These are phyloP conservation scores for Platanthera zijinensis DNA, from an alignment of 106 monocot genomes.

Conservation along the genomic window DNA sequence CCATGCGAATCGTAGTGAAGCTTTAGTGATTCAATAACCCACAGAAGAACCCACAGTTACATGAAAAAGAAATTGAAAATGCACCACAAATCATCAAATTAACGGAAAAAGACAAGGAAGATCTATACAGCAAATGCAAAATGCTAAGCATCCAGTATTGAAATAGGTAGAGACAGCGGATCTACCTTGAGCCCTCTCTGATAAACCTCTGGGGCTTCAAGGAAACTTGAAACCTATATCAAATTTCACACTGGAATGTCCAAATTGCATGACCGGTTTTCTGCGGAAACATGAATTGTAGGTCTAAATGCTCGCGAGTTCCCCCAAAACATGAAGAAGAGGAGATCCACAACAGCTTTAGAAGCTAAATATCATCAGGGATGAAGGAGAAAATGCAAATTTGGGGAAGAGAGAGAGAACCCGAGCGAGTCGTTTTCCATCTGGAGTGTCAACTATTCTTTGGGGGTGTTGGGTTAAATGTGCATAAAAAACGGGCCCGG, in stretches of 20 bases:
- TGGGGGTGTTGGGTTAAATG: neutral
- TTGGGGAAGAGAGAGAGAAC: neutral
- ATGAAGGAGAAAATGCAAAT: neutral
- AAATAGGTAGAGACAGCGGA: neutral
- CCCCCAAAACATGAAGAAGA: neutral
- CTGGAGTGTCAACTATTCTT: neutral
- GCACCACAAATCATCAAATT: neutral
- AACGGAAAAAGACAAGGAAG: neutral
- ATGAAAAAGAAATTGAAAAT: neutral
- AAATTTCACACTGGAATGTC: neutral
- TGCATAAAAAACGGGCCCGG: no score
- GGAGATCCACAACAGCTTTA: neutral
- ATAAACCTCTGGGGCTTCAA: neutral
- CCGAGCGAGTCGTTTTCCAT: neutral
- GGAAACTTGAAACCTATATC: neutral
- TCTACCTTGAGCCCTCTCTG: neutral
- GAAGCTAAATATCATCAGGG: neutral
- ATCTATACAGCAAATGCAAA: neutral
- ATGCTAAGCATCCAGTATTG: neutral
- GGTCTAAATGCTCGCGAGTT: neutral
- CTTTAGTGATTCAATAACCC: neutral
- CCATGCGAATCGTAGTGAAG: neutral
- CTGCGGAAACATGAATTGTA: neutral
- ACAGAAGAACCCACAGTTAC: neutral
- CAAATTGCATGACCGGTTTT: neutral